Conservation (phyloP, 2,329 filamentous ascomycete species). For the Beauveria sp. region DNA sequence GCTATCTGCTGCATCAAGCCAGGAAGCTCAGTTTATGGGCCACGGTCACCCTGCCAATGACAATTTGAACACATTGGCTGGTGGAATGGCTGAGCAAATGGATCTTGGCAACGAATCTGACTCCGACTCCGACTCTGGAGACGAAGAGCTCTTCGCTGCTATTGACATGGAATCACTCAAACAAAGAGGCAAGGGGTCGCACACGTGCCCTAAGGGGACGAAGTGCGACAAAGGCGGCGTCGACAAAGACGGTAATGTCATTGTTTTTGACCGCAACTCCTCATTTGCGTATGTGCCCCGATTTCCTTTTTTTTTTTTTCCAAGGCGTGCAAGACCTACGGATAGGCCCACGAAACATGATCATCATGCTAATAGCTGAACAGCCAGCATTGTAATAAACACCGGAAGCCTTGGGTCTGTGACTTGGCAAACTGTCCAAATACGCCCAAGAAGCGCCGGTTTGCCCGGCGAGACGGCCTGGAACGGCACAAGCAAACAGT, state of each 20-base stretch:
- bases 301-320: not conserved
- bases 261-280: constrained; percentile 34
- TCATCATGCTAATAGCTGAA: not conserved
- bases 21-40: not conserved
- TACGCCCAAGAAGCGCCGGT: constrained; percentile 32
- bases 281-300: constrained; percentile 27
- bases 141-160: constrained; percentile 27
- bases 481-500: constrained; percentile 33
- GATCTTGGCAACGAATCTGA: constrained; percentile 14
- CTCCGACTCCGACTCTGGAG: constrained; percentile 25
- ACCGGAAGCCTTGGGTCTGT: constrained; percentile 34
- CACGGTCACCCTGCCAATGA: not conserved
- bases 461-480: constrained; percentile 34
- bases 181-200: constrained; percentile 31
- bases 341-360: not conserved
- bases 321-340: not conserved
- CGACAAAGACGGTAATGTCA: constrained; percentile 29
- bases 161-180: constrained; percentile 33
- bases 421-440: constrained; percentile 32
- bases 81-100: constrained; percentile 1
- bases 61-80: not conserved
- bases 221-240: constrained; percentile 34
- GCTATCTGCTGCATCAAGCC: not conserved
- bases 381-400: constrained; percentile 37
- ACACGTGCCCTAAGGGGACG: constrained; percentile 28